Evolutionary conservation across 1,284 basidiomycete genomes (phyloP).

Genomic region (Puccinia hordei): DNA sequence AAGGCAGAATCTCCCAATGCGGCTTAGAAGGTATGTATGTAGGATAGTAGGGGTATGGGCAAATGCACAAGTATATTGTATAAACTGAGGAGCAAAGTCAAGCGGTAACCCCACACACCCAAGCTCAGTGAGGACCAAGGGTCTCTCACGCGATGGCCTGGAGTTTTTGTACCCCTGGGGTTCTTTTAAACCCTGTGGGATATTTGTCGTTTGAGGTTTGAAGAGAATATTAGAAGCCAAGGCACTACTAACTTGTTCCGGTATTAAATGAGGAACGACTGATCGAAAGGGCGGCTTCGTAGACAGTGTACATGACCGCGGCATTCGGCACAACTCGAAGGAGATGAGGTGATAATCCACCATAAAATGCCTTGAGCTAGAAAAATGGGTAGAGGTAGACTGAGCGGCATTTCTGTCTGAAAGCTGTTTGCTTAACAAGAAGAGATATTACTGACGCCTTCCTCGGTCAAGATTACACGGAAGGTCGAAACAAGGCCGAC

Average conservation of each 20-base stretch:
- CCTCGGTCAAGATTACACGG: slow-evolving; percentile 80
- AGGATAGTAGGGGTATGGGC: too few relatives aligned
- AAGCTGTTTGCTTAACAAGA: not conserved
- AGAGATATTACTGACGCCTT: slow-evolving; percentile 66
- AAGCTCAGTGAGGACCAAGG: too few relatives aligned
- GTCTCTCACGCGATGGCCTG: too few relatives aligned
- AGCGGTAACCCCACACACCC: too few relatives aligned
- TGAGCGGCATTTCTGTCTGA: not conserved
- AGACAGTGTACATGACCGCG: slow-evolving; percentile 83
- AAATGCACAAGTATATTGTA: too few relatives aligned
- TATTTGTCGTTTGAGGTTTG: too few relatives aligned
- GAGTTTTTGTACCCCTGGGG: too few relatives aligned
- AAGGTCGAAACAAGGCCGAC: slow-evolving; percentile 83
- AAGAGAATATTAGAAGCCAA: too few relatives aligned
- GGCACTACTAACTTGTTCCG: not conserved
- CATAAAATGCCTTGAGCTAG: slow-evolving; percentile 72
- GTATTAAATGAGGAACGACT: slow-evolving; percentile 29
- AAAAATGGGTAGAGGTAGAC: not conserved
- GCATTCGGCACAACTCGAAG: slow-evolving; percentile 97
- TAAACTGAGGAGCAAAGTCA: too few relatives aligned
- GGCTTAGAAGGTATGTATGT: too few relatives aligned
- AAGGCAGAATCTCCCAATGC: too few relatives aligned
- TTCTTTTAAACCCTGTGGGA: too few relatives aligned
- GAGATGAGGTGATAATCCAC: slow-evolving; percentile 89
- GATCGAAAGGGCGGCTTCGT: slow-evolving; percentile 56